phyloP scores from a whole-genome alignment of 345 rosid species.

The Brassica cretica region DNA sequence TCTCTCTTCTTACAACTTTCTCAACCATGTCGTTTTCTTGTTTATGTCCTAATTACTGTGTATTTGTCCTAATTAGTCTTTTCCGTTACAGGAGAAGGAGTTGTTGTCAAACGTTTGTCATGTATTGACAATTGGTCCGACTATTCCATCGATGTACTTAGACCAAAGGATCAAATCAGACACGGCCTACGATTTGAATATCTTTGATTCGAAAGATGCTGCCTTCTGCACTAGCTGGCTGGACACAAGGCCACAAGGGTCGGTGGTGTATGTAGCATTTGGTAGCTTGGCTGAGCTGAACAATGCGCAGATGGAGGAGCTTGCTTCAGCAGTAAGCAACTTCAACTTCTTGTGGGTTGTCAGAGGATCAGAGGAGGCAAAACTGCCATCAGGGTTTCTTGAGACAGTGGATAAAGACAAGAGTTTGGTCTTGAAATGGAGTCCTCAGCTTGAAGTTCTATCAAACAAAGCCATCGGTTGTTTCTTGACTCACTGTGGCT shows the following conservation, averaged over 20 bases:
- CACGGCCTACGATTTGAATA: conserved; percentile 40
- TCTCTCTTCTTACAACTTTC: background rate
- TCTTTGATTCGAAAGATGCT: background rate
- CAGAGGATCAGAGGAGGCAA: background rate
- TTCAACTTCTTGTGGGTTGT: background rate
- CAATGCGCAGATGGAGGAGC: background rate
- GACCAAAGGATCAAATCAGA: conserved; percentile 46
- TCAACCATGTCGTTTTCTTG: background rate
- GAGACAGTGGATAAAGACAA: background rate
- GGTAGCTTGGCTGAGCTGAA: background rate
- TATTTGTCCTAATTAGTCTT: background rate
- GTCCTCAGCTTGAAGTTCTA: background rate
- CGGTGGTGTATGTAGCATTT: background rate
- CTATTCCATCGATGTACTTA: conserved; percentile 51
- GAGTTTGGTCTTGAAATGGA: background rate
- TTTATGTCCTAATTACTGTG: background rate
- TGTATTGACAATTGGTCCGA: conserved; percentile 50
- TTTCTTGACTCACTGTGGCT: background rate
- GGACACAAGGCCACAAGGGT: background rate
- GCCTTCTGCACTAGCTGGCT: background rate
- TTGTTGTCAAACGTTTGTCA: conserved; percentile 47
- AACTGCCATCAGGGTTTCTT: background rate
- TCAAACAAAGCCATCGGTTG: background rate
- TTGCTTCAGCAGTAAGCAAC: background rate
- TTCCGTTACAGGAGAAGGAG: conserved; percentile 37